These are phyloP conservation scores for Colletotrichum trifolii DNA, from an alignment of 2,329 filamentous ascomycete species.

Conservation along the genomic window DNA sequence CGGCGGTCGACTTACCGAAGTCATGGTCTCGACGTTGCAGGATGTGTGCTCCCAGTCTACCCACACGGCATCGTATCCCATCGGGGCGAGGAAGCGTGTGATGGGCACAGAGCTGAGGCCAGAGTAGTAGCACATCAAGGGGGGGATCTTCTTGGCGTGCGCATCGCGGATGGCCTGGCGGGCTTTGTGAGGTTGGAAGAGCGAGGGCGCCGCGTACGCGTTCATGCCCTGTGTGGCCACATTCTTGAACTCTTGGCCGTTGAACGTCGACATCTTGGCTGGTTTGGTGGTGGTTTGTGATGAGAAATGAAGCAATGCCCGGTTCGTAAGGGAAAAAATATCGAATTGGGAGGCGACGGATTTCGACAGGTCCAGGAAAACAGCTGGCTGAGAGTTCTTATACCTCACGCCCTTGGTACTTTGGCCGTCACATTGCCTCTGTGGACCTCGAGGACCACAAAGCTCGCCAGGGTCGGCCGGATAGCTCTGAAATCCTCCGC, in stretches of 20 bases:
- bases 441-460: constrained; percentile 10
- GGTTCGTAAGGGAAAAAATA: not conserved
- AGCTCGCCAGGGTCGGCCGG: constrained; percentile 6
- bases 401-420: constrained; percentile 9
- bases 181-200: constrained; percentile 58
- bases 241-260: constrained; percentile 34
- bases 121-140: constrained; percentile 55
- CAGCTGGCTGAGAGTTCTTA: constrained; percentile 1
- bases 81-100: constrained; percentile 53
- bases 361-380: not conserved
- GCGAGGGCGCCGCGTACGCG: constrained; percentile 55
- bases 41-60: constrained; percentile 61
- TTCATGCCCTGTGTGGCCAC: constrained; percentile 45
- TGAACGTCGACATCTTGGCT: constrained; percentile 23
- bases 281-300: not conserved
- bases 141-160: constrained; percentile 56
- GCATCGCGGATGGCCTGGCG: constrained; percentile 59
- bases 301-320: too few species aligned
- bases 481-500: constrained; percentile 1
- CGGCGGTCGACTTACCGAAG: constrained; percentile 38
- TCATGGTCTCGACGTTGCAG: constrained; percentile 62
- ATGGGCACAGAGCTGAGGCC: constrained; percentile 53
- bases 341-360: not conserved
- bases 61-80: constrained; percentile 56
- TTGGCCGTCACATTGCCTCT: constrained; percentile 17